phyloP scores from a whole-genome alignment of 192 early-diverging fungal genomes.

The Hyaloraphidium curvatum region DNA sequence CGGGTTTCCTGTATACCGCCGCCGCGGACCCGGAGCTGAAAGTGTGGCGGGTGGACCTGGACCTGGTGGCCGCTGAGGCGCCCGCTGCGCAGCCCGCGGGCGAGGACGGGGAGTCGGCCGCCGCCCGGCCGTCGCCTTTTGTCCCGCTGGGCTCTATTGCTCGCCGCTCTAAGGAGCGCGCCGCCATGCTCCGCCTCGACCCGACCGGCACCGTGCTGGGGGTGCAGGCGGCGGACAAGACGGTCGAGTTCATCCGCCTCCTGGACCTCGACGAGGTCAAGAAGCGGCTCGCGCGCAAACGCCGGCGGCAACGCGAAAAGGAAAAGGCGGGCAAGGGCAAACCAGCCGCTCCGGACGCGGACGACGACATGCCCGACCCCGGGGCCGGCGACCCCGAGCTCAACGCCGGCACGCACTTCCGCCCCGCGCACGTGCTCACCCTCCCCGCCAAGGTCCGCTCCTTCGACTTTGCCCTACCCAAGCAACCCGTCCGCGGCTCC shows the following conservation, averaged over 20 bases:
- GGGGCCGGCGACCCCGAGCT: constrained; percentile 15
- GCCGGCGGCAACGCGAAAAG: constrained; percentile 62
- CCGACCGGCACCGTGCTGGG: constrained; percentile 57
- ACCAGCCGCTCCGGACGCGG: constrained; percentile 14
- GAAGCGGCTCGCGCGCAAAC: constrained; percentile 61
- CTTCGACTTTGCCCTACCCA: constrained; percentile 37
- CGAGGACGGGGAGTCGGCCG: too few relatives aligned
- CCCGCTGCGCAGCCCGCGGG: constrained; percentile 10
- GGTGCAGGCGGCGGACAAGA: constrained; percentile 55
- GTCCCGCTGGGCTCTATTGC: constrained; percentile 22
- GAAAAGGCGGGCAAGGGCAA: constrained; percentile 24
- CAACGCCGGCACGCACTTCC: constrained; percentile 57
- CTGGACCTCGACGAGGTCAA: constrained; percentile 58
- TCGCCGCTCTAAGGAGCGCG: constrained; percentile 60
- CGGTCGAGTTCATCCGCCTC: constrained; percentile 67
- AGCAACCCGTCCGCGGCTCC: neutral
- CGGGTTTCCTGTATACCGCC: constrained; percentile 31
- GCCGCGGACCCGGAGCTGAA: constrained; percentile 65
- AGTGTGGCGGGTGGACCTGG: constrained; percentile 67
- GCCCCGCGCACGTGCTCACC: constrained; percentile 45
- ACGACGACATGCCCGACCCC: constrained; percentile 18
- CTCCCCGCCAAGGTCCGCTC: constrained; percentile 61
- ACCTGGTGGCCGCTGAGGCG: constrained; percentile 18
- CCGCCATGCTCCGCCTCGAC: constrained; percentile 60
- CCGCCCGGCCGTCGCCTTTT: too few relatives aligned